Base-by-base conservation (phyloP, 768 basidiomycete species). In the Hemileccinum rubropunctum region DNA sequence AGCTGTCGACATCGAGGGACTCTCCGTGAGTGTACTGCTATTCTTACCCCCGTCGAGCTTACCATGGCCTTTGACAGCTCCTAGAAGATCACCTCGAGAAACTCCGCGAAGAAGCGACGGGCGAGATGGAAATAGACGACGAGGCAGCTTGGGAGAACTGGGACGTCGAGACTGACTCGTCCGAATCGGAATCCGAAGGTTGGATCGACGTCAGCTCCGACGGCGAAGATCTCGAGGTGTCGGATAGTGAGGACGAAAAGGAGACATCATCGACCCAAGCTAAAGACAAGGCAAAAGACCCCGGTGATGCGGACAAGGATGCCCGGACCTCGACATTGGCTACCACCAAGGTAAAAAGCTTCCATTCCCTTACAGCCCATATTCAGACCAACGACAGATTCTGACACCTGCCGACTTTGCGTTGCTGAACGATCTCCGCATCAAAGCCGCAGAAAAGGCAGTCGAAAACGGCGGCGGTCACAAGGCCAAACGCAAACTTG, bases 371-470 rank as follows among this genome's bases (percentile, higher is more conserved):
- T 13, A 1, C 23, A 4, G 32, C 50, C 46, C n/a, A 37, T 17
- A 10, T 28, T 60, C 34, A 42, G 3, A 5, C 7, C 36, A 12
- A 21, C 13, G 32, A 20, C 57, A 97, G 93, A 98, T 99, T 60
- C 81, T 98, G 37, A 98, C 97, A 0, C 97, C 97, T 0, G 94
- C 94, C 27, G 97, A 99, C 68, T 99, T 98, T 64, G 89, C 89
- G 0, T 69, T 97, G 45, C 76, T 98, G 45, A 89, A 91, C 62
- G 91, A 97, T 58, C 82, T 98, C 17, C 84, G 87, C 2, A 77
- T 91, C 43, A 78, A 91, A 70, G 90, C 86, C 0, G 90, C 89
- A 15, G 72, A 77, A 14, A 78, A 82, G 50, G 83, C 82, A 1
- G 83, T 88, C 6, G 83, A 91, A 62, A 69, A 68, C 20, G 83